Evolutionary conservation across 805 yeast genomes (phyloP).

Genomic region (Nakazawaea wyomingensis): DNA sequence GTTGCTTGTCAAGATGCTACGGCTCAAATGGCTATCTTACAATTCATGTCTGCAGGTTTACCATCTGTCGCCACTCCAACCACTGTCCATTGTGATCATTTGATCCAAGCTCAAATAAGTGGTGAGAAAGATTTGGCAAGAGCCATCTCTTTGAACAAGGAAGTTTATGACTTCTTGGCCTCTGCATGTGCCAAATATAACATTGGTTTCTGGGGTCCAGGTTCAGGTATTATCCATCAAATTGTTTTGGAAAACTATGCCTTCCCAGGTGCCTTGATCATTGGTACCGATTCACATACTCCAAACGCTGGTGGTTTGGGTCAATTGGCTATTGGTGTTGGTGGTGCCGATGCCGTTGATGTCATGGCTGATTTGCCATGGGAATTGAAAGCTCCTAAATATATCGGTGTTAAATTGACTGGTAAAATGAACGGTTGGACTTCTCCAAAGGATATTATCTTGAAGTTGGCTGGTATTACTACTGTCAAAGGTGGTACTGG

Average conservation of each 20-base stretch:
- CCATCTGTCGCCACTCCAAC: slow-evolving; percentile 85
- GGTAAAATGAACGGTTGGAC: slow-evolving; percentile 92
- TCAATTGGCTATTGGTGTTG: slow-evolving; percentile 98
- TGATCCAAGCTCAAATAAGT: slow-evolving; percentile 94
- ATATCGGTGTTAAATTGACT: slow-evolving; percentile 88
- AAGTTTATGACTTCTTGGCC: slow-evolving; percentile 91
- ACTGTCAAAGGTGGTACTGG: slow-evolving; percentile 99
- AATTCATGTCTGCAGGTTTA: slow-evolving; percentile 96
- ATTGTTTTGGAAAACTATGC: slow-evolving; percentile 95
- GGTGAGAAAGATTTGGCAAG: slow-evolving; percentile 77
- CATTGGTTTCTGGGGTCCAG: slow-evolving; percentile 99
- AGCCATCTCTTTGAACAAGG: slow-evolving; percentile 83
- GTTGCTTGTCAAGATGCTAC: slow-evolving; percentile 99
- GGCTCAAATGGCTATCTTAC: slow-evolving; percentile 98
- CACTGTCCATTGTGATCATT: slow-evolving; percentile 96
- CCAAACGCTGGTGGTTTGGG: slow-evolving; percentile 99
- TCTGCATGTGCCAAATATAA: slow-evolving; percentile 93
- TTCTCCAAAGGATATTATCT: slow-evolving; percentile 95
- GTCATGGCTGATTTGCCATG: slow-evolving; percentile 96
- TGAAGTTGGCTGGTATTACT: slow-evolving; percentile 83
- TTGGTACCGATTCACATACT: slow-evolving; percentile 98
- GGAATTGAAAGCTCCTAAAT: slow-evolving; percentile 97
- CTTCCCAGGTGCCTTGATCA: slow-evolving; percentile 94
- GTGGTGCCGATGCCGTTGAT: slow-evolving; percentile 99
- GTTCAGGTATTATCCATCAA: slow-evolving; percentile 98